Evolutionary conservation across 1,139 yeast genomes (phyloP), one percentile per base, ranked within the genome.

Genomic region (Pneumocystis wakefieldiae): DNA sequence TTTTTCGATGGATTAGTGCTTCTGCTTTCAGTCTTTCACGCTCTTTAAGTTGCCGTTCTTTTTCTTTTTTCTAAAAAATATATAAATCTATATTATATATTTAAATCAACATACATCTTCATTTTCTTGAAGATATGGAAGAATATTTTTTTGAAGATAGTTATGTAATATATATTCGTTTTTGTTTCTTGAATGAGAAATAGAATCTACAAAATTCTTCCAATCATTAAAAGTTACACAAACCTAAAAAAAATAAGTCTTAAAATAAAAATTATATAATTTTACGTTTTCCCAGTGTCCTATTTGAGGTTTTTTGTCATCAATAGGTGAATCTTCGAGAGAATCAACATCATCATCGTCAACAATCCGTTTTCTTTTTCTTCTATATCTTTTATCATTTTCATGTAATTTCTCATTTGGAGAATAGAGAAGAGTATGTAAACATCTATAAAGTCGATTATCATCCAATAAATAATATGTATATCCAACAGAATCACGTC

Each of bases 401-500:
- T 38, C 28, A 10, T 8, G 28, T 24, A 41, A 24, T 32, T 67
- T 63, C 12, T 57, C 55, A 37, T 42, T 39, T 17, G 19, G 35
- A 42, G 58, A 55, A 29, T 53, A 58, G 17, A 72, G 72, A 28
- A 65, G 67, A 32, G 65, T 65, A 60, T 70, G 74, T 42, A 66
- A 64, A 60, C 68, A 68, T 57, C 65, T 63, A 65, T 73, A 74
- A 12, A 75, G 66, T 15, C 77, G 67, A 57, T 74, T 74, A 66
- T 74, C 76, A 62, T 74, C 77, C 28, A 74, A 69, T 35, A 74
- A 66, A 61, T 68, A 74, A 63, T 73, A 75, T 7, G 69, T 64
- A 55, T 72, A 73, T 62, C 68, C 68, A 7, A 70, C 68, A 6
- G 69, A 71, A 38, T 69, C 73, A 68, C 68, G 70, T 28, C 76